Percentiles rank a stretch among this genome's conserved stretches.
Conservation (phyloP, 768 basidiomycete genomes). For the Lactarius trivialis region DNA sequence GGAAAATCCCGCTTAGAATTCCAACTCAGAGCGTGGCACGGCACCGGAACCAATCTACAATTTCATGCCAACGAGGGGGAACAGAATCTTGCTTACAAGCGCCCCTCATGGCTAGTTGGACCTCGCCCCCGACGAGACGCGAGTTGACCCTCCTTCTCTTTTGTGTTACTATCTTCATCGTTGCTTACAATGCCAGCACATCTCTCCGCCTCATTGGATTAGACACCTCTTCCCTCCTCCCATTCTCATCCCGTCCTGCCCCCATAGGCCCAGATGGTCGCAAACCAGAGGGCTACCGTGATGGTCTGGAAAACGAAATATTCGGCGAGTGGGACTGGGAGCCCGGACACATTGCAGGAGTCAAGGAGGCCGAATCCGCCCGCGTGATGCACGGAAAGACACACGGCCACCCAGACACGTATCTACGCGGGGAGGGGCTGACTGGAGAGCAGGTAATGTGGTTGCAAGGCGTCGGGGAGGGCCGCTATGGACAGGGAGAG, state of each 20-base stretch:
- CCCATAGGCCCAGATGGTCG: slow-evolving; percentile 44
- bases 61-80: background rate
- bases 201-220: slow-evolving; percentile 45
- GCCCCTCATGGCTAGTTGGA: slow-evolving; percentile 37
- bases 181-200: slow-evolving; percentile 69
- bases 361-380: slow-evolving; percentile 43
- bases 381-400: slow-evolving; percentile 32
- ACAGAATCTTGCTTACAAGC: background rate
- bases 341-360: slow-evolving; percentile 48
- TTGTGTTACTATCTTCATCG: slow-evolving; percentile 55
- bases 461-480: slow-evolving; percentile 23
- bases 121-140: slow-evolving; percentile 60
- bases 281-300: slow-evolving; percentile 46
- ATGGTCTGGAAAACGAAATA: slow-evolving; percentile 52
- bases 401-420: slow-evolving; percentile 27
- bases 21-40: too few species aligned
- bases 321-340: slow-evolving; percentile 70
- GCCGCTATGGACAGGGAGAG: slow-evolving; percentile 25
- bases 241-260: background rate
- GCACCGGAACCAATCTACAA: too few species aligned
- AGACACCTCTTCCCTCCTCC: slow-evolving; percentile 16
- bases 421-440: slow-evolving; percentile 39
- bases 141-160: slow-evolving; percentile 66
- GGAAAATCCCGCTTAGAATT: too few species aligned
- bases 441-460: slow-evolving; percentile 25